phyloP scores from a whole-genome alignment of 2,329 filamentous ascomycete genomes.

The Lachnum nothofagi region DNA sequence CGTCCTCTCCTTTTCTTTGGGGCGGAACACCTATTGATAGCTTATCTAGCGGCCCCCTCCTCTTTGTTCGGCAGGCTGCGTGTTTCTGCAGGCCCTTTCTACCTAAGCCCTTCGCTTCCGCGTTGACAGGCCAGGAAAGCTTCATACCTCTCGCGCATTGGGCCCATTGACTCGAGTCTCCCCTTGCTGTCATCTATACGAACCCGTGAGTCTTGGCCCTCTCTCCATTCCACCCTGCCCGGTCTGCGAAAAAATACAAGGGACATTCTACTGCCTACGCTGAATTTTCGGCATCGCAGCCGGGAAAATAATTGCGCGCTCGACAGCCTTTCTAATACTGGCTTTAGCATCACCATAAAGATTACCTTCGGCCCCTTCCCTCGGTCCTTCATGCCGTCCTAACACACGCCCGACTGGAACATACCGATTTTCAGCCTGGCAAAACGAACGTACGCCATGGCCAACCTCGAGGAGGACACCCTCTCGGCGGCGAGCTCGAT shows the following conservation, averaged over 20 bases:
- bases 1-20: no score
- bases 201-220: neutral
- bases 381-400: constrained; percentile 21
- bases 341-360: neutral
- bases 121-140: no score
- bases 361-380: neutral
- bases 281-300: neutral
- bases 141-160: no score
- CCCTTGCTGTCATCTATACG: neutral
- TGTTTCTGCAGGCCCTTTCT: no score
- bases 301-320: neutral
- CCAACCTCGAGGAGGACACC: constrained; percentile 44
- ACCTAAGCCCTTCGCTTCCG: no score
- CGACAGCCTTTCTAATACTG: neutral
- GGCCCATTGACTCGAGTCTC: neutral
- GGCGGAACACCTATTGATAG: no score
- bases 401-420: constrained; percentile 14
- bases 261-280: no score
- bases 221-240: neutral
- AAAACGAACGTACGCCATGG: constrained; percentile 25
- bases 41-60: no score
- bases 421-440: constrained; percentile 22
- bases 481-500: constrained; percentile 51
- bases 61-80: neutral
- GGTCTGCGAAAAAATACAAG: no score